Conservation (phyloP, 192 early-diverging fungal genomes). For the Gigaspora rosea region DNA sequence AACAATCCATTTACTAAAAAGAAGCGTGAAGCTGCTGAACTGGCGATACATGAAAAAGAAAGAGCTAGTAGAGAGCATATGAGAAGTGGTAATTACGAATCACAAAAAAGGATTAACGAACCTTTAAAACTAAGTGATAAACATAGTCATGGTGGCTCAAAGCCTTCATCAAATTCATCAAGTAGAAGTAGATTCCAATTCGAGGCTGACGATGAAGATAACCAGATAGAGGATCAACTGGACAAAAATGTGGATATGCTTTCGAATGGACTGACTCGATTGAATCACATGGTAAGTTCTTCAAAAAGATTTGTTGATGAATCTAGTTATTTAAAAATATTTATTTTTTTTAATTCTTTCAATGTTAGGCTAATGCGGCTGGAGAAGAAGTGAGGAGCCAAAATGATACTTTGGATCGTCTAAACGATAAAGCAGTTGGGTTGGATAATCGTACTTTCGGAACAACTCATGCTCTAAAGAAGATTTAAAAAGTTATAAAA, state of each 20-base stretch:
- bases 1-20: constrained; percentile 69
- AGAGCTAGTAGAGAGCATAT: constrained; percentile 54
- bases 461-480: constrained; percentile 22
- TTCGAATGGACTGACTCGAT: constrained; percentile 15
- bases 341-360: not conserved
- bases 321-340: not conserved
- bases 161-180: constrained; percentile 39
- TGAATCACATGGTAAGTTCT: constrained; percentile 22
- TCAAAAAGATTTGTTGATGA: not conserved
- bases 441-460: constrained; percentile 1
- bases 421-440: not conserved
- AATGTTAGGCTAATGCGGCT: constrained; percentile 17
- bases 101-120: constrained; percentile 58
- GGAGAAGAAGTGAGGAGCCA: constrained; percentile 15
- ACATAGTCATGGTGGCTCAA: constrained; percentile 33
- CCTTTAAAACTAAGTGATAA: constrained; percentile 36
- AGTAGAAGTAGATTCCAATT: constrained; percentile 61
- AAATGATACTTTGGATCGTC: constrained; percentile 11
- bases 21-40: constrained; percentile 59
- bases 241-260: constrained; percentile 62
- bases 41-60: constrained; percentile 57
- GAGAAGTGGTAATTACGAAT: constrained; percentile 53
- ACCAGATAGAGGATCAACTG: constrained; percentile 66
- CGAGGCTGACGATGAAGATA: constrained; percentile 69
- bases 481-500: constrained; percentile 1